A percentile compares a stretch with the other conserved stretches of the same genome.
These are phyloP conservation scores for Trametes hirsuta DNA, from an alignment of 1,284 basidiomycete species.

Conservation along the genomic window DNA sequence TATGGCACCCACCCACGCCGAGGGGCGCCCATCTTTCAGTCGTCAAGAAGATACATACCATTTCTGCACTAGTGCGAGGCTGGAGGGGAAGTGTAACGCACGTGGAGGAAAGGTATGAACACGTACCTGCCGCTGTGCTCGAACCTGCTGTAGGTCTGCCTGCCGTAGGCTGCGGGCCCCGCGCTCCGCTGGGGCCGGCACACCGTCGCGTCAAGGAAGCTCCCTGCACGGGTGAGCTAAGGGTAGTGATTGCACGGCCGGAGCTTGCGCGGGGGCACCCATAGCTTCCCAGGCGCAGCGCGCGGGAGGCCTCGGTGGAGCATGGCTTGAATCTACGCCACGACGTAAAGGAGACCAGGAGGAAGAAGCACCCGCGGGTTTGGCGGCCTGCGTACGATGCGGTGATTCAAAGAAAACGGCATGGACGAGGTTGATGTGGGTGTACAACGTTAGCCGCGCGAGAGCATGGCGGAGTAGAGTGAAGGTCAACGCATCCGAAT, in stretches of 20 bases:
- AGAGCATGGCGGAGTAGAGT: slow-evolving; percentile 7
- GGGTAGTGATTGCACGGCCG: slow-evolving; percentile 11
- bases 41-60: not conserved
- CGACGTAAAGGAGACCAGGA: not conserved
- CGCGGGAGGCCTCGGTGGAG: slow-evolving; percentile 15
- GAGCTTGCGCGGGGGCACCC: slow-evolving; percentile 16
- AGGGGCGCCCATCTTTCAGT: not conserved
- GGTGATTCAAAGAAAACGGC: not conserved
- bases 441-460: not conserved
- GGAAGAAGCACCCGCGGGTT: not conserved
- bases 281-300: slow-evolving; percentile 14
- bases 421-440: not conserved
- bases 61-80: not conserved
- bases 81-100: slow-evolving; percentile 3
- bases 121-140: slow-evolving; percentile 12
- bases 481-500: slow-evolving; percentile 18
- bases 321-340: slow-evolving; percentile 7
- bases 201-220: slow-evolving; percentile 18
- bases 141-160: slow-evolving; percentile 5
- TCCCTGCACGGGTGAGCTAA: slow-evolving; percentile 10
- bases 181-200: slow-evolving; percentile 27
- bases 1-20: not conserved
- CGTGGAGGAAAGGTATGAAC: slow-evolving; percentile 10
- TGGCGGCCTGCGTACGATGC: not conserved
- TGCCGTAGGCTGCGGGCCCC: slow-evolving; percentile 19